These are phyloP conservation scores for Mucor piriformis DNA, from an alignment of 371 early-diverging fungal species.

Conservation along the genomic window DNA sequence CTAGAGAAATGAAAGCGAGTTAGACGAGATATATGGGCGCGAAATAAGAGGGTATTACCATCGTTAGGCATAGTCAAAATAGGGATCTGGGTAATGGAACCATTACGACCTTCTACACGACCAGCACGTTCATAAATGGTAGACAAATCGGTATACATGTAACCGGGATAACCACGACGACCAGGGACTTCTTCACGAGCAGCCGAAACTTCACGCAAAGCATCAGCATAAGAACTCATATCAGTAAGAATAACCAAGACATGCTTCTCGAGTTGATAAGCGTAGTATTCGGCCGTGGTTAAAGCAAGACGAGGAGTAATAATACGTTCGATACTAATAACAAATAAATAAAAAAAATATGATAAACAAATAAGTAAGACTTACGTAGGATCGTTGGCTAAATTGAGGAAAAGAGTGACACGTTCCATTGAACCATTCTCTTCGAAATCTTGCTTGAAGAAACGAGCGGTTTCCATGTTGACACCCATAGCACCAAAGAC, in stretches of 20 bases:
- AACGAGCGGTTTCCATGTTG: conserved; percentile 99
- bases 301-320: conserved; percentile 99
- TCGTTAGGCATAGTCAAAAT: conserved; percentile 99
- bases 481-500: conserved; percentile 99
- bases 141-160: conserved; percentile 99
- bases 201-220: conserved; percentile 99
- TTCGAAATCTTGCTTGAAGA: conserved; percentile 99
- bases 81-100: conserved; percentile 99
- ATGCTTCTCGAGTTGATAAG: conserved; percentile 99
- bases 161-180: conserved; percentile 99
- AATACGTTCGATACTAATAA: conserved; percentile 95
- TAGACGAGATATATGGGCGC: background rate
- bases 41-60: too few relatives aligned
- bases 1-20: conserved; percentile 43
- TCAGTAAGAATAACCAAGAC: conserved; percentile 99
- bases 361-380: conserved; percentile 27
- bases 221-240: conserved; percentile 99
- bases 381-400: conserved; percentile 99
- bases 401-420: conserved; percentile 98
- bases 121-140: conserved; percentile 99
- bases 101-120: conserved; percentile 98
- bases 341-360: background rate
- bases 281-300: conserved; percentile 99
- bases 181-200: conserved; percentile 99
- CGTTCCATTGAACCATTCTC: conserved; percentile 99